phyloP scores from a whole-genome alignment of 2,329 filamentous ascomycete species.

The Westerdykella sp. region DNA sequence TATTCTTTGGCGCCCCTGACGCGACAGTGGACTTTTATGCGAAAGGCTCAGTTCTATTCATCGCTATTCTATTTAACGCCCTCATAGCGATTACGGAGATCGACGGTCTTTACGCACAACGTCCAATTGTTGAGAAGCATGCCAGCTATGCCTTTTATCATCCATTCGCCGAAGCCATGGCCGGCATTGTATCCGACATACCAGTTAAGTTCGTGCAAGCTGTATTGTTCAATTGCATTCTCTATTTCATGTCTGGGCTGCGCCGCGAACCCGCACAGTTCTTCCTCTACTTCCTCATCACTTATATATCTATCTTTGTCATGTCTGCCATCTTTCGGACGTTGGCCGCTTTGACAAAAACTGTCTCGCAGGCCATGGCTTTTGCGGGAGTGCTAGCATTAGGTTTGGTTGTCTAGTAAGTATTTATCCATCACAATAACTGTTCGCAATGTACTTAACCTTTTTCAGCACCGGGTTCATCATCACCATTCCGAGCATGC shows the following conservation, averaged over 20 bases:
- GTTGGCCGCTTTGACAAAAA: constrained; percentile 67
- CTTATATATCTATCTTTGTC: constrained; percentile 49
- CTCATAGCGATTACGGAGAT: constrained; percentile 52
- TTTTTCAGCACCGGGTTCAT: constrained; percentile 55
- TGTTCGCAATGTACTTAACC: too few species aligned
- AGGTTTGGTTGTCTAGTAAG: constrained; percentile 51
- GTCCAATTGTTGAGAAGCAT: constrained; percentile 88
- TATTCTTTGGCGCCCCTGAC: constrained; percentile 51
- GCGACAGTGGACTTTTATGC: constrained; percentile 49
- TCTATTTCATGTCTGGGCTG: constrained; percentile 84
- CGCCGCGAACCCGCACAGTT: constrained; percentile 66
- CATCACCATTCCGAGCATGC: constrained; percentile 53
- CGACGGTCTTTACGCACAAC: constrained; percentile 63
- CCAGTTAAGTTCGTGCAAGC: constrained; percentile 70
- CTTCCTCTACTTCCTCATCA: constrained; percentile 71
- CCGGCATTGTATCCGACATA: constrained; percentile 76
- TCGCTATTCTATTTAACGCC: constrained; percentile 56
- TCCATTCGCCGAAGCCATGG: constrained; percentile 74
- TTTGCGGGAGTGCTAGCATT: constrained; percentile 54
- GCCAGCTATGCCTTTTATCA: constrained; percentile 80
- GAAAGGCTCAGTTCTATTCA: constrained; percentile 54
- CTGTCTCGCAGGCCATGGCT: constrained; percentile 53
- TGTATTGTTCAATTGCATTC: constrained; percentile 66
- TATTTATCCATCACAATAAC: too few species aligned
- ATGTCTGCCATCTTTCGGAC: constrained; percentile 83